Base-by-base conservation (phyloP, 306 rosid genomes). In the Vicia faba region DNA sequence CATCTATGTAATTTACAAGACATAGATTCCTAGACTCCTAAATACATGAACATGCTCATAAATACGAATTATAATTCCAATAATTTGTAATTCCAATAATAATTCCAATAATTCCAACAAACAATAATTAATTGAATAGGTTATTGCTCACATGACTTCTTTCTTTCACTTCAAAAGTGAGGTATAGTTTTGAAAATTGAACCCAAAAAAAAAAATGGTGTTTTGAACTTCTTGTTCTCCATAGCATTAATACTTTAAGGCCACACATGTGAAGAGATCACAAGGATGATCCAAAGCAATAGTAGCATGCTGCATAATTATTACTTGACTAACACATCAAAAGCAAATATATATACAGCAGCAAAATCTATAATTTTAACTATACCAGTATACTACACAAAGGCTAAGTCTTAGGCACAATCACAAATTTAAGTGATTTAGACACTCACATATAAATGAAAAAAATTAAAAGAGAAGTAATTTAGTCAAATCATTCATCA, bases 331-430 rank as follows among this genome's bases (percentile, higher is more conserved):
- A 20, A 55, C 13, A 63, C 18, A 73, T 46, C 71, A 44, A 72
- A 69, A 65, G 68, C 55, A 31, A 64, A 44, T 12, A 9, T 23
- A 9, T 23, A 60, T 59, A 12, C 28, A 54, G 29, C 10, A 60
- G 53, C 38, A 31, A 73, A 73, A 79, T 64, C 33, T 53, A 58
- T 25, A 66, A 31, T 54, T 66, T 70, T 54, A 65, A 28, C 13
- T 26, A 20, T 20, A 20, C 23, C 23, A 20, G 2, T 2, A 51
- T 53, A 54, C 59, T 33, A 74, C 20, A 74, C 54, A 69, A 74
- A 68, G n/a, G n/a, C n/a, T n/a, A n/a, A n/a, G n/a, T n/a, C n/a
- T n/a, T n/a, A n/a, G n/a, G n/a, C n/a, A n/a, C n/a, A n/a, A n/a
- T n/a, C n/a, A n/a, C n/a, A n/a, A n/a, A n/a, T n/a, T n/a, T n/a